These are phyloP conservation scores for Lichtheimia ornata DNA, from an alignment of 371 early-diverging fungal genomes.

Conservation along the genomic window DNA sequence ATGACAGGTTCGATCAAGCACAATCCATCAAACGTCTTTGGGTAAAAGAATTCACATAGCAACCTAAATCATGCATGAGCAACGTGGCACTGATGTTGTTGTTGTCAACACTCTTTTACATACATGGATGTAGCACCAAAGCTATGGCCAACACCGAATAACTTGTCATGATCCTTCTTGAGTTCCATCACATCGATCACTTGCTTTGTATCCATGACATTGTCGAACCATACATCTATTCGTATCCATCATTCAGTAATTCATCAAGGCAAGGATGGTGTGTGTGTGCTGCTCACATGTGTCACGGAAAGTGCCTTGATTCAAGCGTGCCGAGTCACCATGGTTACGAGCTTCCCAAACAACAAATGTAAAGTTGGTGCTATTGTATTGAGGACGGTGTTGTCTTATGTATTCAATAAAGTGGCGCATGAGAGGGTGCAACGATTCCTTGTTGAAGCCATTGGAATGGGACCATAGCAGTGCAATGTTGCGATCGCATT, in stretches of 20 bases:
- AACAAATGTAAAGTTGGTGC: conserved; percentile 27
- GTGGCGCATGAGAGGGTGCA: conserved; percentile 36
- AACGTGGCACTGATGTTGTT: not conserved
- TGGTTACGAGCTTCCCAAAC: conserved; percentile 48
- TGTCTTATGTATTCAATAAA: conserved; percentile 16
- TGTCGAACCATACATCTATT: conserved; percentile 43
- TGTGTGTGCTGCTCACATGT: conserved; percentile 22
- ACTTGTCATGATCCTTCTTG: conserved; percentile 19
- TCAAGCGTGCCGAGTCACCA: conserved; percentile 46
- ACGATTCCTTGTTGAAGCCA: conserved; percentile 39
- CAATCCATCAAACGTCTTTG: conserved; percentile 38
- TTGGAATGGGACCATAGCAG: conserved; percentile 42
- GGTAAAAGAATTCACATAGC: conserved; percentile 36
- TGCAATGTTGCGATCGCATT: conserved; percentile 14
- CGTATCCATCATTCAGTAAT: not conserved
- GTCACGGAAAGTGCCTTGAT: conserved; percentile 24
- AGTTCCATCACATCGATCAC: conserved; percentile 31
- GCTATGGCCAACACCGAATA: conserved; percentile 47
- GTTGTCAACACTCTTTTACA: not conserved
- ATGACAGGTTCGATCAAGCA: conserved; percentile 40
- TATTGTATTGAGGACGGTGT: conserved; percentile 19
- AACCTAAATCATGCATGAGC: conserved; percentile 19
- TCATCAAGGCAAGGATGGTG: not conserved
- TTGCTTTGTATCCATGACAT: conserved; percentile 42
- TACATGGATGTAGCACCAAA: conserved; percentile 49